A percentile compares a stretch with the other conserved stretches of the same genome.
Conservation (phyloP, 495 filamentous ascomycete genomes). For the Podospora comata region DNA sequence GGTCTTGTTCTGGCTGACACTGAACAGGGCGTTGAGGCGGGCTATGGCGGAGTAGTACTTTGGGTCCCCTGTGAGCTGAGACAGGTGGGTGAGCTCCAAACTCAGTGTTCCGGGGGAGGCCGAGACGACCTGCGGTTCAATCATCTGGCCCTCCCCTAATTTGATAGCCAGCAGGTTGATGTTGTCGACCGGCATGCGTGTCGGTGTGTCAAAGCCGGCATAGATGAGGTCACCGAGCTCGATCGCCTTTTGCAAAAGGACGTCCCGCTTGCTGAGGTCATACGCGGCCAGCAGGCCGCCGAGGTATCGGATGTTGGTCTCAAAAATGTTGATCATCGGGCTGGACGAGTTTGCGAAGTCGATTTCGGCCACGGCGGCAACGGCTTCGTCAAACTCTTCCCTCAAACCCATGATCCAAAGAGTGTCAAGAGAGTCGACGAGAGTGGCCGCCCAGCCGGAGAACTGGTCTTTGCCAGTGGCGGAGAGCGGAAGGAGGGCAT, state of each 20-base stretch:
- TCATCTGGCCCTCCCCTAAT: slow-evolving; percentile 64
- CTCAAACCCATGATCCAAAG: slow-evolving; percentile 85
- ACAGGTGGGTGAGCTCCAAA: slow-evolving; percentile 78
- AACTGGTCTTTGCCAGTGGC: slow-evolving; percentile 59
- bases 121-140: slow-evolving; percentile 41
- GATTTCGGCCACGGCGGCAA: slow-evolving; percentile 61
- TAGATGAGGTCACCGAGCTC: slow-evolving; percentile 74
- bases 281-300: slow-evolving; percentile 73
- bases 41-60: slow-evolving; percentile 85
- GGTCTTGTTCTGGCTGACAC: slow-evolving; percentile 61
- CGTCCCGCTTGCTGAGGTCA: slow-evolving; percentile 61
- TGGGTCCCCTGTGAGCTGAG: slow-evolving; percentile 72
- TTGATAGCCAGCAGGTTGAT: slow-evolving; percentile 76
- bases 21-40: slow-evolving; percentile 69
- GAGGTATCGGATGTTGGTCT: slow-evolving; percentile 72
- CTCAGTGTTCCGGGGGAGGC: slow-evolving; percentile 76
- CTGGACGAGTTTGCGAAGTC: slow-evolving; percentile 62
- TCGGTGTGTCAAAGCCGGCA: slow-evolving; percentile 78
- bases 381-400: slow-evolving; percentile 76
- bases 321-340: slow-evolving; percentile 61
- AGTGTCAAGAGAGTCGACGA: slow-evolving; percentile 83
- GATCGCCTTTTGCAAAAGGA: slow-evolving; percentile 69
- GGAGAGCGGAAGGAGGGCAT: slow-evolving; percentile 64
- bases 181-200: slow-evolving; percentile 65
- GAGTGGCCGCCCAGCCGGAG: slow-evolving; percentile 79